Conservation (phyloP, 305 asterid species). For the Petunia hybrid region DNA sequence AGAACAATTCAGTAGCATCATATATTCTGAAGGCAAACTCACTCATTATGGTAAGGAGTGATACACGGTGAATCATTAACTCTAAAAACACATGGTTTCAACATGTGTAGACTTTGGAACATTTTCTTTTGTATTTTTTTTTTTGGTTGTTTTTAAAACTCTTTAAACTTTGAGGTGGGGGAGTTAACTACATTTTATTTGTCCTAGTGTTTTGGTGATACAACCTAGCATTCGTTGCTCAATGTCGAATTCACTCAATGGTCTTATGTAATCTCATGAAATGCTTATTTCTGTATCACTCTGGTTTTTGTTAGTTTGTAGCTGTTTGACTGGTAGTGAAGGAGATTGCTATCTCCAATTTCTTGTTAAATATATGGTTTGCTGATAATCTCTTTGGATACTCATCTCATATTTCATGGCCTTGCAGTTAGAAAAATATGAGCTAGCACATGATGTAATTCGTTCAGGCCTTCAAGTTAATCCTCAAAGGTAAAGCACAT, state of each 20-base stretch:
- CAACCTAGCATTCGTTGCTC: not conserved
- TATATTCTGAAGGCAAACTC: conserved; percentile 90
- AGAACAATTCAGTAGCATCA: conserved; percentile 49
- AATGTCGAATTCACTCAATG: conserved; percentile 1
- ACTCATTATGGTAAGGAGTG: conserved; percentile 64
- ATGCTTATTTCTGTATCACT: not conserved
- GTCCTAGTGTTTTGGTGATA: not conserved
- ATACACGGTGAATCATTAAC: conserved; percentile 21
- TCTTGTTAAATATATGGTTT: not conserved
- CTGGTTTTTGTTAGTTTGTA: conserved; percentile 14
- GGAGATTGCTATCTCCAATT: conserved; percentile 13
- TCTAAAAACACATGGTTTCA: not conserved
- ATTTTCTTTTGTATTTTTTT: not conserved
- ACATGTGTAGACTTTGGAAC: not conserved
- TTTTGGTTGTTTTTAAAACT: conserved; percentile 20
- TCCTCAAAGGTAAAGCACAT: conserved; percentile 64
- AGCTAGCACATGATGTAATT: conserved; percentile 74
- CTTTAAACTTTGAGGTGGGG: not conserved
- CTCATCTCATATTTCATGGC: conserved; percentile 37
- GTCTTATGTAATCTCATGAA: conserved; percentile 1
- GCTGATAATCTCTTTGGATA: conserved; percentile 26
- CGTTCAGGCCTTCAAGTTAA: conserved; percentile 77
- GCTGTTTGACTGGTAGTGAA: conserved; percentile 3
- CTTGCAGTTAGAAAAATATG: conserved; percentile 89
- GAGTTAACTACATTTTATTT: not conserved